Conservation (phyloP, 139 green algal species). For the Coelastrella sp. region DNA sequence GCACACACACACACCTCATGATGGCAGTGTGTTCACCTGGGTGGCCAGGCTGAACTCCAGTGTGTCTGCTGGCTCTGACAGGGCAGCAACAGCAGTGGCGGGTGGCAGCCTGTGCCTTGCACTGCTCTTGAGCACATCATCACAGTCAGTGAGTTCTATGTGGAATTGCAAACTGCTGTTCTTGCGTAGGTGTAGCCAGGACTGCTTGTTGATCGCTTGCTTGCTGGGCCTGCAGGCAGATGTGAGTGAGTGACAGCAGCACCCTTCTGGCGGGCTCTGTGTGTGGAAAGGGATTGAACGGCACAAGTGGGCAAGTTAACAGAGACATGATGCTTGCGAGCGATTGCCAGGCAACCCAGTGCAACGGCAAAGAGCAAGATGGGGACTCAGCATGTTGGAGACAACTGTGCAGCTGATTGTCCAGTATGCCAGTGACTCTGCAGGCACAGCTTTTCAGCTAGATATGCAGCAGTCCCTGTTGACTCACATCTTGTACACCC, state of each 20-base stretch:
- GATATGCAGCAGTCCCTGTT: not conserved
- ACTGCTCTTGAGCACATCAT: not conserved
- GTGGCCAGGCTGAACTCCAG: not conserved
- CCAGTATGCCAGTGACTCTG: not conserved
- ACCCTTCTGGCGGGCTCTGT: no score
- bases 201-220: constrained; percentile 14
- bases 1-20: not conserved
- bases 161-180: constrained; percentile 36
- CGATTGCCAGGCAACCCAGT: no score
- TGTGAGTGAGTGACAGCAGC: not conserved
- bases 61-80: not conserved
- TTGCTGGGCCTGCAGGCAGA: constrained; percentile 1
- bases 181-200: not conserved
- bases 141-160: constrained; percentile 34
- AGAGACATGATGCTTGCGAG: no score
- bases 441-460: not conserved
- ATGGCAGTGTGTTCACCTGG: not conserved
- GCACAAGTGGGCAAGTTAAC: no score
- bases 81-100: constrained; percentile 20
- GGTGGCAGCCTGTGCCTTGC: constrained; percentile 17
- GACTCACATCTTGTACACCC: constrained; percentile 30
- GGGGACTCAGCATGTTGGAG: no score
- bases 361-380: no score
- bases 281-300: no score
- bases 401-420: no score